phyloP scores from a whole-genome alignment of 2,329 filamentous ascomycete species.

The Diaporthe capsici region DNA sequence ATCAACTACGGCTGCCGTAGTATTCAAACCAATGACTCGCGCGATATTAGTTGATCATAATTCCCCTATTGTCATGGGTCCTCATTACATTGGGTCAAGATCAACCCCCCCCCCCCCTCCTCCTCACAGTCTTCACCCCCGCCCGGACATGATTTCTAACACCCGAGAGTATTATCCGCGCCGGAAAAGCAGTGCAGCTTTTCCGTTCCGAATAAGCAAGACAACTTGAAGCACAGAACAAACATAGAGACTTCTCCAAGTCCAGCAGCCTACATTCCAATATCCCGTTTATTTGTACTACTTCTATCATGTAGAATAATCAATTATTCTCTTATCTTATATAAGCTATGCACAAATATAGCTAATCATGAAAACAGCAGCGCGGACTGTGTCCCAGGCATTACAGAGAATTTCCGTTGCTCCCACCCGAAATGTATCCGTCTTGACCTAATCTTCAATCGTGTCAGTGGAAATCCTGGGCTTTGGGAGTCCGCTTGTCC shows the following conservation, averaged over 20 bases:
- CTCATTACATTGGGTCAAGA: slow-evolving; percentile 3
- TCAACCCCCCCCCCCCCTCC: background rate
- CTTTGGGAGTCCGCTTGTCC: too few relatives aligned
- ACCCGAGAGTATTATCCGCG: background rate
- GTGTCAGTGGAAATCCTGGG: too few relatives aligned
- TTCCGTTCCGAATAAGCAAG: background rate
- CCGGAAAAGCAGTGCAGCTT: background rate
- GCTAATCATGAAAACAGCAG: too few relatives aligned
- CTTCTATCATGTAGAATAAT: background rate
- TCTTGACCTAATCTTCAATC: too few relatives aligned
- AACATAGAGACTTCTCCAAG: background rate
- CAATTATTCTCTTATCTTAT: background rate
- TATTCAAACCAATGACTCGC: slow-evolving; percentile 1
- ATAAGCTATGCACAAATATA: too few relatives aligned
- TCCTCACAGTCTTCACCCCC: too few relatives aligned
- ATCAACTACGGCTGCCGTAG: background rate
- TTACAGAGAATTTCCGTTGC: too few relatives aligned
- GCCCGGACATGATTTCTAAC: background rate
- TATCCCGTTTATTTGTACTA: background rate
- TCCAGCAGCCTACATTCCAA: background rate
- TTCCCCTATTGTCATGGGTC: background rate
- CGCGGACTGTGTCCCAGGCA: too few relatives aligned
- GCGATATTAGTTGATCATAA: background rate
- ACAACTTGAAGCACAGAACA: too few relatives aligned
- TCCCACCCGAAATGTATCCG: too few relatives aligned